Conservation (phyloP, 768 basidiomycete genomes). For the Russula olivacea region DNA sequence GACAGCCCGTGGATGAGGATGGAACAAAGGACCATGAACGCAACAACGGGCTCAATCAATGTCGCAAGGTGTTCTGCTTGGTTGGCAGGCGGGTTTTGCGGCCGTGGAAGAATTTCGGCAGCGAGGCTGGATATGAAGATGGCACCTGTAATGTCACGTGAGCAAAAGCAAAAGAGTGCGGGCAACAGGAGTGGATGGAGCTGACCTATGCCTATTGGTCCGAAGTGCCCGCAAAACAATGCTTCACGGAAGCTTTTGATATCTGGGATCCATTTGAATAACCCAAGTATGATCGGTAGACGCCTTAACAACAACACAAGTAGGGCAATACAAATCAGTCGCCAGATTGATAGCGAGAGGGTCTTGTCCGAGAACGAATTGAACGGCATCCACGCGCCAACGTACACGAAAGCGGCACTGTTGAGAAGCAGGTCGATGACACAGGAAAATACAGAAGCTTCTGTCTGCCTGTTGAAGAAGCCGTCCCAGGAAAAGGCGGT, state of each 20-base stretch:
- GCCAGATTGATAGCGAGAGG: constrained; percentile 73
- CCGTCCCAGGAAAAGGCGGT: constrained; percentile 96
- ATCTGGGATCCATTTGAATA: constrained; percentile 94
- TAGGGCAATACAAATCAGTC: constrained; percentile 77
- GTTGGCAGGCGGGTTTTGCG: constrained; percentile 43
- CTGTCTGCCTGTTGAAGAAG: constrained; percentile 88
- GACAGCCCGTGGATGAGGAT: constrained; percentile 86
- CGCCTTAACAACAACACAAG: constrained; percentile 77
- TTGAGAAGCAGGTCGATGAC: constrained; percentile 97
- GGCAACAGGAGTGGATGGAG: neutral
- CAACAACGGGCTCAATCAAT: constrained; percentile 86
- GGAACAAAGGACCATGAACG: constrained; percentile 90
- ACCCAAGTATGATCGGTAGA: constrained; percentile 73
- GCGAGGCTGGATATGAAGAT: constrained; percentile 91
- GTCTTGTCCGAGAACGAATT: constrained; percentile 58
- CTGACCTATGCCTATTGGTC: constrained; percentile 74
- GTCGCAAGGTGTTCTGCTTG: constrained; percentile 63
- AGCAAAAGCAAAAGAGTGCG: neutral
- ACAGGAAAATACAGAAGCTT: constrained; percentile 91
- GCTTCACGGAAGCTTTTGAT: constrained; percentile 94
- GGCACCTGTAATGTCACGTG: constrained; percentile 48
- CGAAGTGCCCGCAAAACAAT: constrained; percentile 92
- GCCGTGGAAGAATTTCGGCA: constrained; percentile 48
- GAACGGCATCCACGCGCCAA: constrained; percentile 98
- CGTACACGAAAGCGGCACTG: constrained; percentile 89